A percentile compares a stretch with the other conserved stretches of the same genome.
These are phyloP conservation scores for Apophysomyces sp. DNA, from an alignment of 371 early-diverging fungal species.

Conservation along the genomic window DNA sequence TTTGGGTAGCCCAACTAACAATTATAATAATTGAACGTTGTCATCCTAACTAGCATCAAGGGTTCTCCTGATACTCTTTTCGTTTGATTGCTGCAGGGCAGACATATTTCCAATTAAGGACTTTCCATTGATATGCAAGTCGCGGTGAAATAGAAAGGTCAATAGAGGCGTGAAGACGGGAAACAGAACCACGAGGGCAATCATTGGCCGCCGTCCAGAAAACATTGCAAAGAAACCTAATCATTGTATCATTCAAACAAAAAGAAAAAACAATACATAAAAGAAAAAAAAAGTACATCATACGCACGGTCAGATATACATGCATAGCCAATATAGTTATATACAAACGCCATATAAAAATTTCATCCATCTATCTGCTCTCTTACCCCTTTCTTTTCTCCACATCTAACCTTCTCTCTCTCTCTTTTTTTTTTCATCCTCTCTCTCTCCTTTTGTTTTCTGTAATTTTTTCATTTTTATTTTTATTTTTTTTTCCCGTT, in stretches of 20 bases:
- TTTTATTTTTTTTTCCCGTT: not conserved
- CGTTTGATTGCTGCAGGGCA: not conserved
- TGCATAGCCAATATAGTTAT: not conserved
- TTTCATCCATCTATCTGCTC: not conserved
- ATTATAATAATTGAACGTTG: not conserved
- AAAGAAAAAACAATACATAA: too few relatives aligned
- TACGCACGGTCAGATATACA: not conserved
- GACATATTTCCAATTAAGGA: slow-evolving; percentile 1
- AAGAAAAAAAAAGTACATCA: not conserved
- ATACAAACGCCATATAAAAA: not conserved
- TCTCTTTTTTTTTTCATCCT: not conserved
- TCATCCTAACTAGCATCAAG: not conserved
- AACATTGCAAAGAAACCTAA: too few relatives aligned
- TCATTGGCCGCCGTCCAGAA: not conserved
- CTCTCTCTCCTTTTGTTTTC: too few relatives aligned
- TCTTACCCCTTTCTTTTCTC: not conserved
- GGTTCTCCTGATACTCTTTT: not conserved
- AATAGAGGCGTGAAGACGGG: not conserved
- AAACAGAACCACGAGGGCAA: not conserved
- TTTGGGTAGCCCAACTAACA: not conserved
- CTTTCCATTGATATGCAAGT: not conserved
- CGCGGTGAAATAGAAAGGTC: not conserved
- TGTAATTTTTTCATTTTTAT: not conserved
- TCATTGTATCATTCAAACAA: too few relatives aligned
- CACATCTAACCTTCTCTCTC: not conserved